A percentile compares a stretch with the other conserved stretches of the same genome.
phyloP scores from a whole-genome alignment of 2,329 filamentous ascomycete species.

The Fusarium sacchari region DNA sequence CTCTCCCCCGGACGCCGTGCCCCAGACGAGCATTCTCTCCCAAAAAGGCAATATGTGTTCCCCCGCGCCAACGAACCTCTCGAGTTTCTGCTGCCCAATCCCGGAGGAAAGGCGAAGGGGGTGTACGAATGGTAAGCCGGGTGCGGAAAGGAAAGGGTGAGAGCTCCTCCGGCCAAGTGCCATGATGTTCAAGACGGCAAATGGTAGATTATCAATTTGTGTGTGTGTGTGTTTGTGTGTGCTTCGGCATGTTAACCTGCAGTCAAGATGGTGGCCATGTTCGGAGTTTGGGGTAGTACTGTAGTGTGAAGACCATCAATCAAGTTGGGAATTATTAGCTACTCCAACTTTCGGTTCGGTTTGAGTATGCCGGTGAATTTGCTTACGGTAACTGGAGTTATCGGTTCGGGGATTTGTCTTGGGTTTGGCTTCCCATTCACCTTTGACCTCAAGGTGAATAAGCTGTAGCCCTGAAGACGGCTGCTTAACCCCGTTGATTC shows the following conservation, averaged over 20 bases:
- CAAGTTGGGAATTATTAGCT: neutral
- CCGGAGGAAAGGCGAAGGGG: constrained; percentile 36
- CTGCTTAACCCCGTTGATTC: constrained; percentile 12
- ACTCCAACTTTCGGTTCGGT: constrained; percentile 26
- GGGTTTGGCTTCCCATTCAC: neutral
- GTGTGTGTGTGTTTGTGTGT: constrained; percentile 12
- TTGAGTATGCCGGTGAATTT: constrained; percentile 1
- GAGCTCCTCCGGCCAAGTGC: constrained; percentile 7
- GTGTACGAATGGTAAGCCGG: neutral
- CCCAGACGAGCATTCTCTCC: constrained; percentile 22
- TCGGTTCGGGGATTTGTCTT: constrained; percentile 8
- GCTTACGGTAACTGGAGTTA: neutral
- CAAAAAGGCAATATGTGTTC: constrained; percentile 28
- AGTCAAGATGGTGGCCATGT: neutral
- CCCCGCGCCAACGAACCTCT: constrained; percentile 26
- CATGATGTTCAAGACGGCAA: constrained; percentile 10
- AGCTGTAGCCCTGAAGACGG: neutral
- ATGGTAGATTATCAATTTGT: constrained; percentile 5
- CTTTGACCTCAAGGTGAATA: neutral
- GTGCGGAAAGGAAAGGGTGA: neutral
- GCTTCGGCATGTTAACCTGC: constrained; percentile 6
- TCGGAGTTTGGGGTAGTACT: constrained; percentile 8
- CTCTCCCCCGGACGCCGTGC: constrained; percentile 20
- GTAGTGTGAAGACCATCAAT: constrained; percentile 28
- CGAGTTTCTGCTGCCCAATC: constrained; percentile 21